Base-by-base conservation (phyloP, 805 yeast species). In the Lipomyces sp. region DNA sequence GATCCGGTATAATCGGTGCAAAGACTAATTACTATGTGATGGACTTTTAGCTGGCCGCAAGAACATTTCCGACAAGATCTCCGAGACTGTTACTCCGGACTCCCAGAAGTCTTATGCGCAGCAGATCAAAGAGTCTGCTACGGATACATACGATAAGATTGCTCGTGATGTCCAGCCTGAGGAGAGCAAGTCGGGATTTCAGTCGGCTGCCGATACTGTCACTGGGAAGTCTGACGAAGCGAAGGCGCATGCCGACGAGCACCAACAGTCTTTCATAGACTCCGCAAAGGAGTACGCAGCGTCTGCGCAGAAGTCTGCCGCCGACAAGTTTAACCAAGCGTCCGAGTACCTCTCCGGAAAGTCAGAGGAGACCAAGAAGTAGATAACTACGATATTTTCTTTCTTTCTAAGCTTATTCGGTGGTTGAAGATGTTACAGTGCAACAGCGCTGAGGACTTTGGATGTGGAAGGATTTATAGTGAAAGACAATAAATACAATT, bases 81-180 rank as follows among this genome's bases (percentile, higher is more conserved):
- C 76, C 47, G 95, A 87, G 75, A 64, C 77, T 38, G 53, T 83
- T 38, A 84, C 78, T 60, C 95, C 95, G 59, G 83, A 87, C 57
- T 70, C 78, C 51, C 77, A 83, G 69, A 88, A 88, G 74, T 63
- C 82, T 34, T 69, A 72, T 64, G 68, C 72, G 46, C 83, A 85
- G 64, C 74, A 84, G 72, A 82, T 82, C 60, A 83, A 84, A 75
- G 95, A 88, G 72, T 51, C 67, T 28, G 80, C 77, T 57, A 80
- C 93, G 52, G 83, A 78, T 65, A 66, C 75, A n/a, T 76, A 74
- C 62, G 95, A 88, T 74, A 73, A 77, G 65, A 69, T 75, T 48
- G 87, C 83, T 51, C 74, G 77, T 42, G 68, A 74, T 47, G 68
- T 74, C 45, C 80, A 80, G 65, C 88, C 93, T 60, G 82, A 83